Conservation (phyloP, 2,329 filamentous ascomycete species). For the Macrophomina phaseolina region DNA sequence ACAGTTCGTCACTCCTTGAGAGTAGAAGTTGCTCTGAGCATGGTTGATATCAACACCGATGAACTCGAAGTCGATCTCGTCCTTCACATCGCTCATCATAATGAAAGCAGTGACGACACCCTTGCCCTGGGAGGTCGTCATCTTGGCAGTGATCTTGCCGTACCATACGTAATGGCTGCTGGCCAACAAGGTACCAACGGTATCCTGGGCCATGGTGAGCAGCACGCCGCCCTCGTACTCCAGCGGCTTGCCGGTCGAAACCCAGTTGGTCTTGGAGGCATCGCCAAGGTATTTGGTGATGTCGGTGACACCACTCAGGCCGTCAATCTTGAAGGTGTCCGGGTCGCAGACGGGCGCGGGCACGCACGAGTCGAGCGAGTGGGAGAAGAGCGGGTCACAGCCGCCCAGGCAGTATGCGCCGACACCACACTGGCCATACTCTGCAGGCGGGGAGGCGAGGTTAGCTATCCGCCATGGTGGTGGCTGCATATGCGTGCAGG, state of each 20-base stretch:
- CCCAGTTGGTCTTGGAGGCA: slow-evolving; percentile 80
- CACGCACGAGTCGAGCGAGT: slow-evolving; percentile 81
- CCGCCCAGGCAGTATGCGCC: slow-evolving; percentile 96
- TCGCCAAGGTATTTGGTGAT: slow-evolving; percentile 89
- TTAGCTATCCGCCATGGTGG: slow-evolving; percentile 32
- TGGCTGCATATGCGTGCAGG: background rate
- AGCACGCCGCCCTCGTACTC: slow-evolving; percentile 69
- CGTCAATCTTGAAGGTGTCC: slow-evolving; percentile 74
- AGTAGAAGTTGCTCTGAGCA: slow-evolving; percentile 96
- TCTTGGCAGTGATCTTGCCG: slow-evolving; percentile 82
- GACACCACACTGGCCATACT: slow-evolving; percentile 90
- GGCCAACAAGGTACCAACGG: slow-evolving; percentile 85
- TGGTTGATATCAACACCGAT: slow-evolving; percentile 77
- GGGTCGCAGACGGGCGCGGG: slow-evolving; percentile 82
- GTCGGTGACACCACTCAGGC: slow-evolving; percentile 70
- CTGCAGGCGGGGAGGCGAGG: slow-evolving; percentile 51
- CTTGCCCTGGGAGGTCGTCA: slow-evolving; percentile 82
- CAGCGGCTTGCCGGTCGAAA: slow-evolving; percentile 78
- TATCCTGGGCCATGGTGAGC: slow-evolving; percentile 86
- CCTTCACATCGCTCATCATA: slow-evolving; percentile 91
- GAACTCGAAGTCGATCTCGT: slow-evolving; percentile 98
- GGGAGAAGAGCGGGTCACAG: slow-evolving; percentile 87
- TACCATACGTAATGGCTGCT: slow-evolving; percentile 95
- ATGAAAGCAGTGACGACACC: slow-evolving; percentile 99
- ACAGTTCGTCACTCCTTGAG: slow-evolving; percentile 92